These are phyloP conservation scores for Camelina sativa DNA, from an alignment of 345 rosid genomes.

Conservation along the genomic window DNA sequence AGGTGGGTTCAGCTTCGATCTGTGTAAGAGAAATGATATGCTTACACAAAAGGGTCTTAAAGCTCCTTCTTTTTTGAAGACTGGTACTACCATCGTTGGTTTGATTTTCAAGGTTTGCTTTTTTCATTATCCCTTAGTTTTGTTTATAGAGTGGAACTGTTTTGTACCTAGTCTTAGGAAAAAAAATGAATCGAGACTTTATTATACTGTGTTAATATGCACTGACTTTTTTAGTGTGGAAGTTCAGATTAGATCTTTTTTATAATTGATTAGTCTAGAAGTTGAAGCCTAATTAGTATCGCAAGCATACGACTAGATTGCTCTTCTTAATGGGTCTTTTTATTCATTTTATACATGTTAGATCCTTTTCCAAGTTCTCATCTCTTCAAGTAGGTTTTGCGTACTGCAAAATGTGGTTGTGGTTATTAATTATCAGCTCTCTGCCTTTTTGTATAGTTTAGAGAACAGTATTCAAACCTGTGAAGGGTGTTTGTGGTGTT, in stretches of 20 bases:
- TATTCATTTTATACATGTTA: too few species aligned
- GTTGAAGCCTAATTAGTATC: background rate
- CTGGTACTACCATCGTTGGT: slow-evolving; percentile 97
- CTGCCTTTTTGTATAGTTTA: background rate
- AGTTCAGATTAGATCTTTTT: background rate
- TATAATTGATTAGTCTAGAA: slow-evolving; percentile 13
- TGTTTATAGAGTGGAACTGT: background rate
- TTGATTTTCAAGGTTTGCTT: slow-evolving; percentile 72
- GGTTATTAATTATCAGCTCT: background rate
- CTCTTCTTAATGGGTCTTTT: background rate
- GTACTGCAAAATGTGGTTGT: background rate
- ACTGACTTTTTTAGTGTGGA: background rate
- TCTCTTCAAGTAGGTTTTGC: background rate
- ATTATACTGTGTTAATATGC: background rate
- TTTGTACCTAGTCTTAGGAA: background rate
- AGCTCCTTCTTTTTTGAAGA: slow-evolving; percentile 76
- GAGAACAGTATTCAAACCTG: background rate
- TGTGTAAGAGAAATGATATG: slow-evolving; percentile 85
- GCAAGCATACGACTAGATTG: background rate
- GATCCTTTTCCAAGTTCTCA: background rate
- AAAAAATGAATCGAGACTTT: too few species aligned
- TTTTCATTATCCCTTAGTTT: background rate
- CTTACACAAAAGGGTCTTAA: slow-evolving; percentile 66
- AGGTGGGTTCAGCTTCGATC: slow-evolving; percentile 93
- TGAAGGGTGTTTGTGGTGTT: background rate